phyloP scores from a whole-genome alignment of 306 rosid species.

The Luffa aegyptiaca region DNA sequence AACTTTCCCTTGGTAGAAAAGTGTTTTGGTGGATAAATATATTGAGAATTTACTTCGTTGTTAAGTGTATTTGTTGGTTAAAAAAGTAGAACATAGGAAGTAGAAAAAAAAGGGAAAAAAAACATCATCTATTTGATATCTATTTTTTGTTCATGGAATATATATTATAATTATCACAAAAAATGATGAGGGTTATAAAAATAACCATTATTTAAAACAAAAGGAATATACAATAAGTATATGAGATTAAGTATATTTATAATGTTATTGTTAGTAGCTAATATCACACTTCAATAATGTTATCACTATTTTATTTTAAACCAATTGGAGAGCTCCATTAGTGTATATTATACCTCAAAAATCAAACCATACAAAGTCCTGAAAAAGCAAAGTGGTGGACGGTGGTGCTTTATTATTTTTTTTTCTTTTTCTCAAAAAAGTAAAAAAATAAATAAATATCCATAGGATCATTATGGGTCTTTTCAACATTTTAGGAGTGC shows the following conservation, averaged over 20 bases:
- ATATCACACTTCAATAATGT: neutral
- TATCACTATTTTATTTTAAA: neutral
- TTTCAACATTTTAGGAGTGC: too few relatives aligned
- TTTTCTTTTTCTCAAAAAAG: neutral
- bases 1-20: neutral
- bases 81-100: too few relatives aligned
- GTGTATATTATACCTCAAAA: neutral
- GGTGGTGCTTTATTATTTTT: neutral
- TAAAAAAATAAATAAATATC: neutral
- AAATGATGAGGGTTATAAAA: too few relatives aligned
- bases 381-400: neutral
- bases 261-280: neutral
- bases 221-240: neutral
- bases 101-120: too few relatives aligned
- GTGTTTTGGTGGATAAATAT: neutral
- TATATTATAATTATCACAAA: too few relatives aligned
- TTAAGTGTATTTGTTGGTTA: neutral
- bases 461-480: neutral
- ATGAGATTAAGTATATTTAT: neutral
- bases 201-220: neutral
- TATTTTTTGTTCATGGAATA: too few relatives aligned
- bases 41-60: neutral
- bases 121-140: too few relatives aligned
- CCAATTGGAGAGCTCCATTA: neutral
- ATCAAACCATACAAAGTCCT: neutral